Evolutionary conservation across 78 protist species (phyloP).

Genomic region (Monocercomonoides exilis): DNA sequence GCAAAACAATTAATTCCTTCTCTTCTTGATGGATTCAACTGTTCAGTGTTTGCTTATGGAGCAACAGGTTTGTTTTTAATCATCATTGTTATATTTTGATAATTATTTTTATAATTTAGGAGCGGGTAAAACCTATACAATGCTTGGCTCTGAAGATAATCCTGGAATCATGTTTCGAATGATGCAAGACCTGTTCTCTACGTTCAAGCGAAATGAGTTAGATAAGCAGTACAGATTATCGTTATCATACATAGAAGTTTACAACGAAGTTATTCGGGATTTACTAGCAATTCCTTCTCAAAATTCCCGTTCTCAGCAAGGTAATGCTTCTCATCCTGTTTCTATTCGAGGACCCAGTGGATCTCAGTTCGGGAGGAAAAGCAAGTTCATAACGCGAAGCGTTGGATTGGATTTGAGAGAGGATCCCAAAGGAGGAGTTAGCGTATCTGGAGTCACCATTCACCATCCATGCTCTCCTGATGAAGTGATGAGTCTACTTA

Average conservation of each 20-base stretch:
- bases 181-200: constrained; percentile 61
- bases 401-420: constrained; percentile 58
- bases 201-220: constrained; percentile 10
- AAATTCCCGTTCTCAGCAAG: not conserved
- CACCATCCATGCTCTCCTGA: not conserved
- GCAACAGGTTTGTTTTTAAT: constrained; percentile 32
- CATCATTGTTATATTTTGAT: not conserved
- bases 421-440: constrained; percentile 24
- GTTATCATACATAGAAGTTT: constrained; percentile 68
- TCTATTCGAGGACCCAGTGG: not conserved
- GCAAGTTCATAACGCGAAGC: no score
- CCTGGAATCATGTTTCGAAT: constrained; percentile 75
- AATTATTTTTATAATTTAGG: not conserved
- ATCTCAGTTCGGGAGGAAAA: no score
- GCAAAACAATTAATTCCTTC: constrained; percentile 11
- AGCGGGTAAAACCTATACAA: constrained; percentile 64
- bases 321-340: no score
- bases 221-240: constrained; percentile 19
- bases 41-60: constrained; percentile 55
- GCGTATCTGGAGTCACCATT: constrained; percentile 10
- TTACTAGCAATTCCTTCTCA: constrained; percentile 29
- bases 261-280: constrained; percentile 77
- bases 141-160: constrained; percentile 47
- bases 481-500: constrained; percentile 30
- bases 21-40: constrained; percentile 49